These are phyloP conservation scores for Cercospora beticola DNA, from an alignment of 2,329 filamentous ascomycete species.

Conservation along the genomic window DNA sequence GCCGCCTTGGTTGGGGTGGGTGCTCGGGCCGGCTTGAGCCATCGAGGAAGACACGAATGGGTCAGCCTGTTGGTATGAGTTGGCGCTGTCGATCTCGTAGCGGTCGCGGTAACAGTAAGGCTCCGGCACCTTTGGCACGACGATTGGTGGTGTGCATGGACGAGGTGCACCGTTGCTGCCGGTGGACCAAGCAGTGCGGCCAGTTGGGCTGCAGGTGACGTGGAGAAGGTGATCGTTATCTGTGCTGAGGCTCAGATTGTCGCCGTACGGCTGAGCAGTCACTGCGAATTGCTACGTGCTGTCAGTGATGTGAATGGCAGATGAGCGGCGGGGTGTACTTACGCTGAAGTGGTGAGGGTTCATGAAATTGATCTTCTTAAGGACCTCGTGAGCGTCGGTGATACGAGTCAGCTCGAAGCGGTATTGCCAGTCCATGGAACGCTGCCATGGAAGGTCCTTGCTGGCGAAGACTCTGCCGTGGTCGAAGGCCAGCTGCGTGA, in stretches of 20 bases:
- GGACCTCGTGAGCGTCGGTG: conserved; percentile 24
- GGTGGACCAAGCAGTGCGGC: conserved; percentile 31
- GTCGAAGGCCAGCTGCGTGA: conserved; percentile 20
- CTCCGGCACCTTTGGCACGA: conserved; percentile 20
- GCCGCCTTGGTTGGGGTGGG: neutral
- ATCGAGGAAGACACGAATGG: neutral
- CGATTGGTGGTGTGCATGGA: neutral
- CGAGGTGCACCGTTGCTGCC: conserved; percentile 22
- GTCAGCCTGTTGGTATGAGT: neutral
- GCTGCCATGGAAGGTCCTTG: conserved; percentile 15
- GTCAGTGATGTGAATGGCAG: conserved; percentile 14
- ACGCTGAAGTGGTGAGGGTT: conserved; percentile 19
- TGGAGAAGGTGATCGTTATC: conserved; percentile 1
- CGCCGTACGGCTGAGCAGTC: conserved; percentile 2
- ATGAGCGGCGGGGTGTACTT: conserved; percentile 7
- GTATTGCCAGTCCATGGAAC: conserved; percentile 23
- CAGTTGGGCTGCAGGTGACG: conserved; percentile 27
- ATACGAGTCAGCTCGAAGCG: conserved; percentile 34
- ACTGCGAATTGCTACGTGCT: conserved; percentile 19
- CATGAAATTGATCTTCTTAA: conserved; percentile 12
- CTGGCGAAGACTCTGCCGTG: conserved; percentile 32
- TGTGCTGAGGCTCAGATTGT: neutral
- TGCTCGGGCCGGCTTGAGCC: neutral
- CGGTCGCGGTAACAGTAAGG: neutral
- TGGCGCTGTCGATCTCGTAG: neutral